Evolutionary conservation across 768 basidiomycete species (phyloP).

Genomic region (Agrocybe praecox): DNA sequence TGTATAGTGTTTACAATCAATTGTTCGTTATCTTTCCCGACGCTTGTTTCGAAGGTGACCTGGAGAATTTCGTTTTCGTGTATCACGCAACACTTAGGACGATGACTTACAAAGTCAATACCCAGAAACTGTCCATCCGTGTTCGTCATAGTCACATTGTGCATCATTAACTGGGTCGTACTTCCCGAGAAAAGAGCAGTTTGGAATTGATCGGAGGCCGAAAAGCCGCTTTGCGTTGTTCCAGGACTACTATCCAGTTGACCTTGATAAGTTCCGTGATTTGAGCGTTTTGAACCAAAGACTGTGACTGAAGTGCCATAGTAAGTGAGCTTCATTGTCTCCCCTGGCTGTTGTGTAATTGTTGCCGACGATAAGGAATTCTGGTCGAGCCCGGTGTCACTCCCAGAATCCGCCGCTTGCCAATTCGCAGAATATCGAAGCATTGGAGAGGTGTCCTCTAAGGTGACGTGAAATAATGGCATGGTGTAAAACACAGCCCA

Average conservation of each 20-base stretch:
- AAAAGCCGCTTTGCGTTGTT: not conserved
- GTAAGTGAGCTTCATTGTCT: not conserved
- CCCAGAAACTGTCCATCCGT: not conserved
- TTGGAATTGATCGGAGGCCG: not conserved
- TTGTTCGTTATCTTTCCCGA: not conserved
- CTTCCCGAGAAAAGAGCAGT: not conserved
- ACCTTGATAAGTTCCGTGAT: not conserved
- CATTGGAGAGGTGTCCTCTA: not conserved
- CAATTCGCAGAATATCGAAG: not conserved
- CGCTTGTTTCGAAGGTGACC: not conserved
- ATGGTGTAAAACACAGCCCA: not conserved
- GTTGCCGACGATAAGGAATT: not conserved
- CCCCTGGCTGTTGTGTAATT: not conserved
- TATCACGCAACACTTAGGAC: not conserved
- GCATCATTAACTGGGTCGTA: not conserved
- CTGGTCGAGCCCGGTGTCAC: not conserved
- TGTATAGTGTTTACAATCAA: not conserved
- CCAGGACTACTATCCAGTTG: not conserved
- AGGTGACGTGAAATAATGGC: not conserved
- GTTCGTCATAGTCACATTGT: not conserved
- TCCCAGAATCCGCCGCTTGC: not conserved
- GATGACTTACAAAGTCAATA: not conserved
- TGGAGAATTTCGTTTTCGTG: no score
- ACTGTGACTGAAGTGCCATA: not conserved
- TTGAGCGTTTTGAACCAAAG: not conserved